Evolutionary conservation across 2,329 filamentous ascomycete genomes (phyloP).

Genomic region (Verticillium nonalfalfae): DNA sequence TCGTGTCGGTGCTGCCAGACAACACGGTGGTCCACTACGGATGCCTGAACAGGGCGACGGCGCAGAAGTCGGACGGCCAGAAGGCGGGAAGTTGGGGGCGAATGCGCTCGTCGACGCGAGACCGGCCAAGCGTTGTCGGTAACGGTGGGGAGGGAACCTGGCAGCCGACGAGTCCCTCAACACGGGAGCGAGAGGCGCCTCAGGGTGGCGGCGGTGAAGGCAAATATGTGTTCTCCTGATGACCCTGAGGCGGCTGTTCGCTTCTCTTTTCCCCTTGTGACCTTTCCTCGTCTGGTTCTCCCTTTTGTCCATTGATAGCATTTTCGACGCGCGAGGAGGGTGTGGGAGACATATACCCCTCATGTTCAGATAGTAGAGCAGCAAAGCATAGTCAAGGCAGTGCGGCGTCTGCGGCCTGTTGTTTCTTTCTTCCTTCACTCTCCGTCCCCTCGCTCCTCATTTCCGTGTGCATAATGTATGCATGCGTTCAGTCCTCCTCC

Average conservation of each 20-base stretch:
- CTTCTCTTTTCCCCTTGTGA: not conserved
- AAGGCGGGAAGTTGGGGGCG: conserved; percentile 29
- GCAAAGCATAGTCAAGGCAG: not conserved
- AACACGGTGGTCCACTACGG: conserved; percentile 77
- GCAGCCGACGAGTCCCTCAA: no score
- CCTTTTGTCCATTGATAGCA: conserved; percentile 10
- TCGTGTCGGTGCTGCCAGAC: conserved; percentile 84
- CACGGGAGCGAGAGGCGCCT: no score
- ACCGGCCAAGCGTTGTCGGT: not conserved
- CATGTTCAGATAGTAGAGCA: not conserved
- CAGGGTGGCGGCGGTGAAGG: conserved; percentile 15
- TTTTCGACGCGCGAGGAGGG: conserved; percentile 11
- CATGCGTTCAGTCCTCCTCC: conserved; percentile 43
- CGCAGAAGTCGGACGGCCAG: conserved; percentile 24
- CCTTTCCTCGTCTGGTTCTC: not conserved
- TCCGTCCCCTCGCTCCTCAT: not conserved
- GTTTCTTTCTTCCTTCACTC: not conserved
- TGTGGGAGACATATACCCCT: not conserved
- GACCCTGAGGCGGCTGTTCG: no score
- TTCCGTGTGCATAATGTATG: not conserved
- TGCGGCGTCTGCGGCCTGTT: not conserved
- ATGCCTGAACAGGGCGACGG: conserved; percentile 53
- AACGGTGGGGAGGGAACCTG: conserved; percentile 13
- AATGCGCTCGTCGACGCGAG: conserved; percentile 14
- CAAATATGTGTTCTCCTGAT: conserved; percentile 5